A percentile compares a stretch with the other conserved stretches of the same genome.
Evolutionary conservation across 73 alveolate species (phyloP).

Genomic region (Paramecium pentaurelia): DNA sequence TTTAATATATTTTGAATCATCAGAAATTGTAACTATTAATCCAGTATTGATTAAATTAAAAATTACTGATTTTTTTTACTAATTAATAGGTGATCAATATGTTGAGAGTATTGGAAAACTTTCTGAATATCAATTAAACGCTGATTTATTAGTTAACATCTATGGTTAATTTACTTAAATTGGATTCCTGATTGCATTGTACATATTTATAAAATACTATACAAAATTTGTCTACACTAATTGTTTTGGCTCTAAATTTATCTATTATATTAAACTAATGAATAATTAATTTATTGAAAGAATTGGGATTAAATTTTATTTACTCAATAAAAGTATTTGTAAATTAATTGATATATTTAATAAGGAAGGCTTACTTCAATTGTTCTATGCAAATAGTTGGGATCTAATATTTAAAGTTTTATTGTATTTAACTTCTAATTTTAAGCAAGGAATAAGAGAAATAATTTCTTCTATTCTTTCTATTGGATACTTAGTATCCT

Average conservation of each 20-base stretch:
- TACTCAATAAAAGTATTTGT: too few relatives aligned
- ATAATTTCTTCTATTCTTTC: neutral
- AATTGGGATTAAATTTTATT: too few relatives aligned
- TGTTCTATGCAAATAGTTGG: neutral
- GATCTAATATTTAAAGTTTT: neutral
- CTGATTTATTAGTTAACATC: neutral
- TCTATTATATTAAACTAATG: too few relatives aligned
- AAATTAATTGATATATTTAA: too few relatives aligned
- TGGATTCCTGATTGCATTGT: neutral
- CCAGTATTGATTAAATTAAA: neutral
- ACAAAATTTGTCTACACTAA: too few relatives aligned
- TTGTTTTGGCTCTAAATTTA: too few relatives aligned
- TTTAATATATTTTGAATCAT: neutral
- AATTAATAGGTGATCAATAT: neutral
- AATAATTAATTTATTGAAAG: too few relatives aligned
- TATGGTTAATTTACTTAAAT: neutral
- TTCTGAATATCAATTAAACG: too few relatives aligned
- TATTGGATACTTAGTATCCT: neutral
- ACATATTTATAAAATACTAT: too few relatives aligned
- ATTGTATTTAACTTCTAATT: neutral
- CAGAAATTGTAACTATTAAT: neutral
- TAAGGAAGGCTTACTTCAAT: neutral
- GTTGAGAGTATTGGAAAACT: neutral
- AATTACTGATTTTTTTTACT: too few relatives aligned
- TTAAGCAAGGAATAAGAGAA: neutral